Conservation (phyloP, 495 filamentous ascomycete genomes). For the Penicillium flavigenum region DNA sequence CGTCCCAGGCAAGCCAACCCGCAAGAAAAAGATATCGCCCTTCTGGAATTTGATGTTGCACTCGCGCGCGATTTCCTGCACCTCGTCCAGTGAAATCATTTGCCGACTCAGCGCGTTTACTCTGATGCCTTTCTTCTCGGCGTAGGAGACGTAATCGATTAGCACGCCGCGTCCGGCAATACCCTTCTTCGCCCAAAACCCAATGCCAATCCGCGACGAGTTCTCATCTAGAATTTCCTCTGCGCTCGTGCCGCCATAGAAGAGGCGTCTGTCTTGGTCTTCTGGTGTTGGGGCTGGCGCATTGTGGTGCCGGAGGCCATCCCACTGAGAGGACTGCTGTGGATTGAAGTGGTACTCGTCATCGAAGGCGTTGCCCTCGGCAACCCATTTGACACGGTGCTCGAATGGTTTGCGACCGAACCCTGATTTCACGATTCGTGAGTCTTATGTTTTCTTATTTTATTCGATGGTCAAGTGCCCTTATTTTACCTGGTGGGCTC, state of each 20-base stretch:
- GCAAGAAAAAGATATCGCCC: conserved; percentile 72
- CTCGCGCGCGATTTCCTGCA: conserved; percentile 50
- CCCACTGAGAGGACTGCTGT: conserved; percentile 76
- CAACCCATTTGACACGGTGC: conserved; percentile 55
- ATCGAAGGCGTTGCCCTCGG: conserved; percentile 55
- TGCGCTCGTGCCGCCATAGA: conserved; percentile 54
- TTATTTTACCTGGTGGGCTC: conserved; percentile 39
- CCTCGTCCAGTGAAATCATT: conserved; percentile 57
- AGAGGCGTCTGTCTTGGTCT: conserved; percentile 41
- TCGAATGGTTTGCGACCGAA: conserved; percentile 58
- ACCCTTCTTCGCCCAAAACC: conserved; percentile 49
- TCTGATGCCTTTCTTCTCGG: conserved; percentile 44
- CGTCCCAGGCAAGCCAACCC: conserved; percentile 58
- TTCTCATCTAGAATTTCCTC: conserved; percentile 52
- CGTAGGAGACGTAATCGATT: conserved; percentile 55
- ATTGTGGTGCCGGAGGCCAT: conserved; percentile 65
- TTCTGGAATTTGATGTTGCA: conserved; percentile 57
- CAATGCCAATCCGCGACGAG: conserved; percentile 53
- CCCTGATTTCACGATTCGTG: conserved; percentile 26
- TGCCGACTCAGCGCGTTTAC: conserved; percentile 60
- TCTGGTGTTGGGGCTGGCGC: conserved; percentile 37
- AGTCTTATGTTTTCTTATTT: background rate
- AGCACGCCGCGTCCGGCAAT: conserved; percentile 57
- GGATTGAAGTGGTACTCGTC: conserved; percentile 75
- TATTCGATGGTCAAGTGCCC: background rate